A percentile compares a stretch with the other conserved stretches of the same genome.
These are phyloP conservation scores for Larix sibirica DNA, from an alignment of 83 land plant species.

Conservation along the genomic window DNA sequence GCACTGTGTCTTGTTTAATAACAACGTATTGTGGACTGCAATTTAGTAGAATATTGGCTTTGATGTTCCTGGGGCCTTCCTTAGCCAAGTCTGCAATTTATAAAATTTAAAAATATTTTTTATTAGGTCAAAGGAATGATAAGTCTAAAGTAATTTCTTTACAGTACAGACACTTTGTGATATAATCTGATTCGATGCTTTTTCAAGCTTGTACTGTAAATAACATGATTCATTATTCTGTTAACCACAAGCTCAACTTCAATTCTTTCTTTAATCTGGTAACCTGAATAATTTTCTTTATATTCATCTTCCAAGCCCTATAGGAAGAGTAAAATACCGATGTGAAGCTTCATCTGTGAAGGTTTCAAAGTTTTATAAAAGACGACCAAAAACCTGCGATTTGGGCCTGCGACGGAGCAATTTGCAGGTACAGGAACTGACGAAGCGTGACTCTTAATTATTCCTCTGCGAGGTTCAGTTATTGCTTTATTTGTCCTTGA, in stretches of 20 bases:
- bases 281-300: background rate
- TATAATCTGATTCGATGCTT: conserved; percentile 17
- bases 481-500: background rate
- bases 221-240: background rate
- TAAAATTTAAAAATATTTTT: background rate
- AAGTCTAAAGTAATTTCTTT: background rate
- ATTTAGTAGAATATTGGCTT: background rate
- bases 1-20: background rate
- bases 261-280: background rate
- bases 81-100: background rate
- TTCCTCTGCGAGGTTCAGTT: background rate
- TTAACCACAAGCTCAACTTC: background rate
- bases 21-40: background rate
- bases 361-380: background rate
- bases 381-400: background rate
- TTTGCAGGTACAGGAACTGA: background rate
- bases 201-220: background rate
- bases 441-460: background rate
- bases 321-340: no score
- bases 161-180: conserved; percentile 7
- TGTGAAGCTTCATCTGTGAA: no score
- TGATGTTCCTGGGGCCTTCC: background rate
- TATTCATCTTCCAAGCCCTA: no score
- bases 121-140: background rate
- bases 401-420: background rate